A percentile compares a stretch with the other conserved stretches of the same genome.
These are phyloP conservation scores for Trametes elegans DNA, from an alignment of 768 basidiomycete species.

Conservation along the genomic window DNA sequence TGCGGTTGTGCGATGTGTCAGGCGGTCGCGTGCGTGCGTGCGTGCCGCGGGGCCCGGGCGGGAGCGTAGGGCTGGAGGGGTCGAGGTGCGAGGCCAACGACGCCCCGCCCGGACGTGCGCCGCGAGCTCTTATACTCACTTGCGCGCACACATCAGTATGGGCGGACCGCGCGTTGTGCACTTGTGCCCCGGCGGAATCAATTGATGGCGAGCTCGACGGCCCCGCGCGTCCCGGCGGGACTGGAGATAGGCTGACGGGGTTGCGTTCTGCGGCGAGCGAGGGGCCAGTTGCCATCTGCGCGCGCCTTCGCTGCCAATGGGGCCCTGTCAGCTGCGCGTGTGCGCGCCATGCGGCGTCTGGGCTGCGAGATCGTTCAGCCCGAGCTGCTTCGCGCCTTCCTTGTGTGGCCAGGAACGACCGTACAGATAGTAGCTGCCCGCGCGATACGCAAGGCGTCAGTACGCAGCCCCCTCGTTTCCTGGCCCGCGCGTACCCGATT, in stretches of 20 bases:
- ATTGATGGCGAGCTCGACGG: background rate
- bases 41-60: background rate
- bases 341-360: background rate
- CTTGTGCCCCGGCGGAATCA: background rate
- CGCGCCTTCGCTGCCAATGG: conserved; percentile 5
- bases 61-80: background rate
- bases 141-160: no score
- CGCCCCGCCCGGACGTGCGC: no score
- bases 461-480: no score
- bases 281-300: background rate
- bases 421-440: no score
- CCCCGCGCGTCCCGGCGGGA: conserved; percentile 1
- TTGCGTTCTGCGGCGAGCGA: conserved; percentile 2
- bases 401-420: background rate
- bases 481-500: no score
- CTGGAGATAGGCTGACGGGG: conserved; percentile 4
- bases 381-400: background rate
- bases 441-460: no score
- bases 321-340: conserved; percentile 11
- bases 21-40: no score
- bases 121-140: background rate
- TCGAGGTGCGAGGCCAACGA: background rate
- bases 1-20: no score
- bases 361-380: background rate
- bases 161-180: no score